phyloP scores from a whole-genome alignment of 2,329 filamentous ascomycete species.

The Aciculosporium take region DNA sequence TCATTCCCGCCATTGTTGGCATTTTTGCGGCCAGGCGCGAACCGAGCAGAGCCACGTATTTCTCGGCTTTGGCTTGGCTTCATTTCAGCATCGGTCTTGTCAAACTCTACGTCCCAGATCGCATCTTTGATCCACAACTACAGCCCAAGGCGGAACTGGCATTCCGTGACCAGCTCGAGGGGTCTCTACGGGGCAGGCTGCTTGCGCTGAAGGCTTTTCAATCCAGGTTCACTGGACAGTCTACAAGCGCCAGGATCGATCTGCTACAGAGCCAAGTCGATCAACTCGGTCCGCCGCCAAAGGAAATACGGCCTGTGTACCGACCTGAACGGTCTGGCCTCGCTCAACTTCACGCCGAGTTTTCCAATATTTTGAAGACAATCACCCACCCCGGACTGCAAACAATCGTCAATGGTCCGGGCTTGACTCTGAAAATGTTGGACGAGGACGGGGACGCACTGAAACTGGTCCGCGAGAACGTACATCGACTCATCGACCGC shows the following conservation, averaged over 20 bases:
- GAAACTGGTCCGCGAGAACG: constrained; percentile 36
- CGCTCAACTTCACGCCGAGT: constrained; percentile 63
- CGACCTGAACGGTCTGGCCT: constrained; percentile 57
- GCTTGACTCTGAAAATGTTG: constrained; percentile 10
- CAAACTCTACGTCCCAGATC: constrained; percentile 71
- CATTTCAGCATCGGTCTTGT: constrained; percentile 62
- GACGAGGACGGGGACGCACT: constrained; percentile 26
- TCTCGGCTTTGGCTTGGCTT: constrained; percentile 50
- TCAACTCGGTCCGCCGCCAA: constrained; percentile 51
- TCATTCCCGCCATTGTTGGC: constrained; percentile 32
- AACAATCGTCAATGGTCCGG: constrained; percentile 6
- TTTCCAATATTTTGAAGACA: constrained; percentile 60
- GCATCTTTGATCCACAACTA: constrained; percentile 68
- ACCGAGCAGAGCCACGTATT: constrained; percentile 13
- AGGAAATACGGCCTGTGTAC: constrained; percentile 51
- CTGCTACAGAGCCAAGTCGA: constrained; percentile 47
- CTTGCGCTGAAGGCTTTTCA: constrained; percentile 52
- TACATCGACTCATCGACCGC: constrained; percentile 56
- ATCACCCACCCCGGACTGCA: constrained; percentile 29
- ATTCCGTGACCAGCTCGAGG: constrained; percentile 39
- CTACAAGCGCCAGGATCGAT: constrained; percentile 51
- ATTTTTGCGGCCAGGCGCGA: constrained; percentile 19
- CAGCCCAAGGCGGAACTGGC: constrained; percentile 50
- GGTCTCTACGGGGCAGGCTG: constrained; percentile 41
- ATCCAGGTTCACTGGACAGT: constrained; percentile 49